Evolutionary conservation across 2,329 filamentous ascomycete species (phyloP), one percentile per base, ranked within the genome.

Genomic region (Cercospora sp.): DNA sequence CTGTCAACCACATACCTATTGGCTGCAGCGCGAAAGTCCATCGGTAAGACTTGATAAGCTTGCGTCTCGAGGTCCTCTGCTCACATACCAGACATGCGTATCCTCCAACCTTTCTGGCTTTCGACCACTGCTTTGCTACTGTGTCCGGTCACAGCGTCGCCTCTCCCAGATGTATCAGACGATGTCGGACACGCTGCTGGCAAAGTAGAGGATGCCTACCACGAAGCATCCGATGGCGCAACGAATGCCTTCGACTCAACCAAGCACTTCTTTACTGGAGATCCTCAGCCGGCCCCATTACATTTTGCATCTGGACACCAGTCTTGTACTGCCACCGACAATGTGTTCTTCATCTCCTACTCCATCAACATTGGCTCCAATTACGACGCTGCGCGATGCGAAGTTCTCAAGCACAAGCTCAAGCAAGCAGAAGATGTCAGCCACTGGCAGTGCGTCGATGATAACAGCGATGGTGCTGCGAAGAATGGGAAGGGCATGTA

Each of bases 321-420:
- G 13, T 61, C 64, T 18, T 65, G 64, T 45, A 60, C 40, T 12
- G 64, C 64, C 28, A 65, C 42, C 2, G 40, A 65, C 57, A 53
- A 65, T 26, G n/a, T 60, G 18, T 60, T 42, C 64, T 65, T 61
- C 57, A 61, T 60, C n/a, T 61, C 64, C 1, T 65, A 61, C 64
- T 53, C 42, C 64, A 53, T 65, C 64, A 48, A 36, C 42, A 40
- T 65, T 10, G 64, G 64, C 6, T 26, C 28, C 16, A 26, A 26
- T 13, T 61, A 60, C 42, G 40, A 60, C 8, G n/a, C 31, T 3
- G 16, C 26, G 18, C 57, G 58, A 16, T 65, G 64, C 31, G 51
- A 45, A 12, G 23, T 20, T 6, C 20, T 64, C 10, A 58, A 64
- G 33, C n/a, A 45, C 3, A 42, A 28, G 23, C 13, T 64, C 33